Conservation (phyloP, 2,329 filamentous ascomycete species). For the Claviceps sp. region DNA sequence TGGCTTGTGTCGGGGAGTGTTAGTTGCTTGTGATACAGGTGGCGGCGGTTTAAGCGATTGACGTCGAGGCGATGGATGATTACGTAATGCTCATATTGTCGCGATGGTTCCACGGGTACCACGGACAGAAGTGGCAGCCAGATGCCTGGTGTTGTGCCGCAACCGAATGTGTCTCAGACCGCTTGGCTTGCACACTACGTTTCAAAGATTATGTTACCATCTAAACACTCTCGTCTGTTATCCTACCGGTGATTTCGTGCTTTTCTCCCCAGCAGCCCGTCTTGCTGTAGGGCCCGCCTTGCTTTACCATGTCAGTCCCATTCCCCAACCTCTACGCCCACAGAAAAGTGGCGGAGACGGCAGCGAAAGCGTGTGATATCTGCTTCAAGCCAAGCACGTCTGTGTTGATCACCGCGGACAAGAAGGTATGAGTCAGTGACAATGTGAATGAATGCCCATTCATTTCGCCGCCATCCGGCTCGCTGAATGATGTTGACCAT, state of each 20-base stretch:
- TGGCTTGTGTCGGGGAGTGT: constrained; percentile 3
- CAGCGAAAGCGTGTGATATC: constrained; percentile 73
- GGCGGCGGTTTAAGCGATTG: background rate
- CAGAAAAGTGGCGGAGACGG: constrained; percentile 73
- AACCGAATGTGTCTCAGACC: background rate
- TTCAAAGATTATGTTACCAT: too few relatives aligned
- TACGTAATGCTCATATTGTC: constrained; percentile 3
- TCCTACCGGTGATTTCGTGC: background rate
- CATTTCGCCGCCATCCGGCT: background rate
- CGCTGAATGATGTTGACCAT: background rate
- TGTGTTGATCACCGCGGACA: constrained; percentile 79
- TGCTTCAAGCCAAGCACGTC: constrained; percentile 82
- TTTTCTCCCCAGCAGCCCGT: background rate
- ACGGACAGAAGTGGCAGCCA: too few relatives aligned
- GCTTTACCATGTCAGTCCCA: constrained; percentile 10
- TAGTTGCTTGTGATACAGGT: background rate
- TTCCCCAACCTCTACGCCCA: constrained; percentile 74
- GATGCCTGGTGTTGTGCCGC: too few relatives aligned
- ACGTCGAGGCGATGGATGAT: constrained; percentile 5
- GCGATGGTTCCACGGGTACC: too few relatives aligned
- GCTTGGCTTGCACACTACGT: background rate
- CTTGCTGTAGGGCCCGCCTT: background rate
- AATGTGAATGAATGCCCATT: background rate
- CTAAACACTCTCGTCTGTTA: background rate
- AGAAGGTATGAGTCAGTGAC: constrained; percentile 47